Base-by-base conservation (phyloP, 2,329 filamentous ascomycete species). In the Penicillium aurantiogriseum region DNA sequence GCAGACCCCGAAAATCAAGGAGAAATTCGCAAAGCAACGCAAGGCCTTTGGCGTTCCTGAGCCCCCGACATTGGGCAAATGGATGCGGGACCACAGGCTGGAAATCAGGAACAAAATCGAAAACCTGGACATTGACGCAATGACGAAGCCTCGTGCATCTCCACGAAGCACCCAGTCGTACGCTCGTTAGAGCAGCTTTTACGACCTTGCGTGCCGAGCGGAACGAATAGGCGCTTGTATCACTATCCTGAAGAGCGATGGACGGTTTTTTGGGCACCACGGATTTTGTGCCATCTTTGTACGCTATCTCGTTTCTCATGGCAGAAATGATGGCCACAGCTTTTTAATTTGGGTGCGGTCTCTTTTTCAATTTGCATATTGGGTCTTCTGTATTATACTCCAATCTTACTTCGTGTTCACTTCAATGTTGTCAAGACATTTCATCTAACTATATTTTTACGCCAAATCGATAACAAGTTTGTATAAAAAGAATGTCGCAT, bases 1-100 rank as follows among this genome's bases (percentile, higher is more conserved):
- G 88, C 90, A 93, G 78, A 92, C 87, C 5, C 78, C 81, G 1
- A 77, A 78, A 21, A 83, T 95, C 50, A 85, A 87, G 72, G 82
- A 83, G 64, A 80, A 84, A 63, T 90, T 92, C 70, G 82, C 83
- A 42, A 72, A 77, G 49, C 82, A 96, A 78, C 81, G 91, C 59
- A 77, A 80, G 57, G 78, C 78, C 21, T 73, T 94, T 49, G 90
- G 91, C 0, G 70, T 96, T 57, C 81, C 83, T 5, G 78, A 81
- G 25, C 76, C 79, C 54, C 74, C 69, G 43, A 67, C 71, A 72
- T 78, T 54, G 76, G 75, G 31, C 75, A 76, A 46, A 46, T 76
- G 78, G 64, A 74, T 75, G 49, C 78, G 80, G 54, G 64, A 47
- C 45, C 45, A 47, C 31, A 74, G 58, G 67, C 69, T 47, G 52